Evolutionary conservation across 352 stramenopile genomes (phyloP).

Genomic region (Blastocystis sp.): DNA sequence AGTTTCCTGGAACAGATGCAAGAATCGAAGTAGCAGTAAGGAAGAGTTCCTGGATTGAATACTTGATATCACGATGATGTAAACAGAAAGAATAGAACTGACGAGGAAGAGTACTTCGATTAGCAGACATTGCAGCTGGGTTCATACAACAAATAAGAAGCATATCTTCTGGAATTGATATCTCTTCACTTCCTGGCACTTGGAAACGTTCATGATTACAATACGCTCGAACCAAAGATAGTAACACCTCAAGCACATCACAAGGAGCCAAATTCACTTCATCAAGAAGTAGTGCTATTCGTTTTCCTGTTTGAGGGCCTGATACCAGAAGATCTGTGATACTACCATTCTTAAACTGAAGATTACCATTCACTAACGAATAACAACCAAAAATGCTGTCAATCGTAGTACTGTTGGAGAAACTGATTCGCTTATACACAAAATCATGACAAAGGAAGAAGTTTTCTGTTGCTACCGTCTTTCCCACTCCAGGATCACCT

Average conservation of each 20-base stretch:
- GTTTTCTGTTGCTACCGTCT: background rate
- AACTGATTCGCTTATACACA: constrained; percentile 13
- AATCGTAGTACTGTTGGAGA: constrained; percentile 30
- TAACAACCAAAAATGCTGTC: constrained; percentile 33
- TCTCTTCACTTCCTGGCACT: constrained; percentile 5
- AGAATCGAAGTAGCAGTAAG: background rate
- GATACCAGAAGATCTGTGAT: background rate
- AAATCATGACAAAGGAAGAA: background rate
- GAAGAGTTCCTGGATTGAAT: constrained; percentile 29
- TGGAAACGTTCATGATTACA: constrained; percentile 3
- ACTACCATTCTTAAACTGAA: background rate
- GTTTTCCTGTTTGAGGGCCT: background rate
- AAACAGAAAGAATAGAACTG: constrained; percentile 12
- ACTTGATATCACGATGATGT: background rate
- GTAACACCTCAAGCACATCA: constrained; percentile 37
- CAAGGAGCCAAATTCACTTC: constrained; percentile 49
- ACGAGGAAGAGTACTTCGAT: constrained; percentile 32
- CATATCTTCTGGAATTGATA: background rate
- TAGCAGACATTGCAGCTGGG: constrained; percentile 30
- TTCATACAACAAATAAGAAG: constrained; percentile 48
- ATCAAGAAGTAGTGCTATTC: constrained; percentile 8
- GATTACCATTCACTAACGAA: background rate
- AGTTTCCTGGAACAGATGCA: background rate
- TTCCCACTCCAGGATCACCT: background rate
- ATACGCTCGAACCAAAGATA: constrained; percentile 7